phyloP scores from a whole-genome alignment of 306 rosid species.

The Vicia faba region DNA sequence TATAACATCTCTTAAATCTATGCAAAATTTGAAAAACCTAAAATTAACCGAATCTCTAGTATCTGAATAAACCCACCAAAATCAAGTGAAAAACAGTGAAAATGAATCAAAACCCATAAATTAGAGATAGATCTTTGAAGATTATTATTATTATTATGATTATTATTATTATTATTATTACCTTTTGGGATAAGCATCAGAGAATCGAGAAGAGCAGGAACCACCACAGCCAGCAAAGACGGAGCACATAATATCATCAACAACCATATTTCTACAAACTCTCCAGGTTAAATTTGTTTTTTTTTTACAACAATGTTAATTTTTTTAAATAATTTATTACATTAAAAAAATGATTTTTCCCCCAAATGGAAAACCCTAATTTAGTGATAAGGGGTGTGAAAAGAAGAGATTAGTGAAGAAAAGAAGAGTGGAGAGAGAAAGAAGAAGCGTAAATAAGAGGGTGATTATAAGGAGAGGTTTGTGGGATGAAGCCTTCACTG shows the following conservation, averaged over 20 bases:
- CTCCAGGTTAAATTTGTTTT: conserved; percentile 2
- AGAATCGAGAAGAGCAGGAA: conserved; percentile 67
- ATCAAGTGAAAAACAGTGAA: conserved; percentile 65
- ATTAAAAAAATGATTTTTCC: neutral
- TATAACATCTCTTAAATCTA: conserved; percentile 12
- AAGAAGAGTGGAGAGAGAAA: conserved; percentile 38
- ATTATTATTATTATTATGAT: conserved; percentile 39
- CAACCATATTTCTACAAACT: conserved; percentile 48
- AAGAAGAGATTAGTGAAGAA: conserved; percentile 6
- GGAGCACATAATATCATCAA: conserved; percentile 72
- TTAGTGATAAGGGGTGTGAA: neutral
- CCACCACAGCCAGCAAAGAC: conserved; percentile 57
- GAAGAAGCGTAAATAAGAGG: conserved; percentile 26
- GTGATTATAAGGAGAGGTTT: conserved; percentile 48
- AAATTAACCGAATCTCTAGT: conserved; percentile 14
- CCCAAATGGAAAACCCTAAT: conserved; percentile 24
- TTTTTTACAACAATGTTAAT: neutral
- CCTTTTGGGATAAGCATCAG: conserved; percentile 82
- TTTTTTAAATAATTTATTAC: neutral
- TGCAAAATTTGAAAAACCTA: conserved; percentile 51
- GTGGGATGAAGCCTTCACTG: conserved; percentile 57
- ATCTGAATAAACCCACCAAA: conserved; percentile 43
- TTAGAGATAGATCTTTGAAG: conserved; percentile 46
- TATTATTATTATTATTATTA: conserved; percentile 24
- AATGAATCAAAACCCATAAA: conserved; percentile 66